A percentile compares a stretch with the other conserved stretches of the same genome.
phyloP scores from a whole-genome alignment of 2,329 filamentous ascomycete species.

The Penicillium sp. region DNA sequence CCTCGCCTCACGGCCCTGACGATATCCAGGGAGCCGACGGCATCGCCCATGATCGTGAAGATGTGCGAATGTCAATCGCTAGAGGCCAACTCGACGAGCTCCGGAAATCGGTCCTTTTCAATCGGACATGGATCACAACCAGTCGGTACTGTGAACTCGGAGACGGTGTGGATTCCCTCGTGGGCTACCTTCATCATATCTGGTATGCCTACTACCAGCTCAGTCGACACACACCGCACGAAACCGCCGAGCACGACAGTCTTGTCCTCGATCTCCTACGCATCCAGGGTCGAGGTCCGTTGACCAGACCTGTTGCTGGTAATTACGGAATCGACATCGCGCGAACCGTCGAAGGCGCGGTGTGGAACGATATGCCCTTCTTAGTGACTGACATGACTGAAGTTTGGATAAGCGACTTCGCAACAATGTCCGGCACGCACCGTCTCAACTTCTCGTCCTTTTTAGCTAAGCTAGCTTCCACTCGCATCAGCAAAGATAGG shows the following conservation, averaged over 20 bases:
- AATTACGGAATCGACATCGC: conserved; percentile 23
- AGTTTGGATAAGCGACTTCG: conserved; percentile 18
- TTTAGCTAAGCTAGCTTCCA: conserved; percentile 26
- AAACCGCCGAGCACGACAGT: conserved; percentile 21
- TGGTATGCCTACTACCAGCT: conserved; percentile 28
- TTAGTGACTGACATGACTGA: conserved; percentile 24
- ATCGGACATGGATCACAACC: conserved; percentile 16
- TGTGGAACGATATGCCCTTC: conserved; percentile 29
- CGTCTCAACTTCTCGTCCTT: conserved; percentile 24
- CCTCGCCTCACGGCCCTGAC: conserved; percentile 10
- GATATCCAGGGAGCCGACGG: not conserved
- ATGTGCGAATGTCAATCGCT: conserved; percentile 1
- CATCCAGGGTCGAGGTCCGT: conserved; percentile 19
- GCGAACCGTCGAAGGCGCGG: conserved; percentile 21
- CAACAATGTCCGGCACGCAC: conserved; percentile 17
- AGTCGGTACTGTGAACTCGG: conserved; percentile 19
- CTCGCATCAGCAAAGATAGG: conserved; percentile 20
- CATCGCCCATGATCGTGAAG: not conserved
- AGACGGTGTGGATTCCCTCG: conserved; percentile 20
- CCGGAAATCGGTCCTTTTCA: conserved; percentile 11
- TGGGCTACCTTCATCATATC: conserved; percentile 17
- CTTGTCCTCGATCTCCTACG: conserved; percentile 27
- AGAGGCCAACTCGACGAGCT: conserved; percentile 9
- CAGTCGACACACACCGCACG: conserved; percentile 11
- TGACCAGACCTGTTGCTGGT: conserved; percentile 13